Percentiles rank a stretch among this genome's conserved stretches.
These are phyloP conservation scores for Ramaria sp. DNA, from an alignment of 768 basidiomycete genomes.

Conservation along the genomic window DNA sequence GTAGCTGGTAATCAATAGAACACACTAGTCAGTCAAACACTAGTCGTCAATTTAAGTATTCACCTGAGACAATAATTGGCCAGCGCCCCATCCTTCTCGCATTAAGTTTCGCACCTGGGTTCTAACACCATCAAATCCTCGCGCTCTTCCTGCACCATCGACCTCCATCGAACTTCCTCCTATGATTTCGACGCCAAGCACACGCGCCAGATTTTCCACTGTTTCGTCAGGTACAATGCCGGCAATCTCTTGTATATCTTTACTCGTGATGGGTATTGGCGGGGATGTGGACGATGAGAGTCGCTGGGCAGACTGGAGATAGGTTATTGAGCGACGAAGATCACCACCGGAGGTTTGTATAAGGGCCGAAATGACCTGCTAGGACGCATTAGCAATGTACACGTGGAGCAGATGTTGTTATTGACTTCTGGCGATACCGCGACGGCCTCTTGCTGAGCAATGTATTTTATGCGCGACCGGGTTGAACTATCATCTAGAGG, in stretches of 20 bases:
- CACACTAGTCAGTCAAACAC: conserved; percentile 6
- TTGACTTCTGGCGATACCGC: conserved; percentile 29
- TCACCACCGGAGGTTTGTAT: conserved; percentile 83
- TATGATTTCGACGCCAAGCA: conserved; percentile 59
- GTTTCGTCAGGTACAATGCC: conserved; percentile 80
- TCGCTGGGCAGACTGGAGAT: conserved; percentile 90
- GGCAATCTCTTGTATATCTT: conserved; percentile 91
- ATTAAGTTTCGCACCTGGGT: conserved; percentile 65
- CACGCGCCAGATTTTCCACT: conserved; percentile 55
- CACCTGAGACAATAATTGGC: conserved; percentile 84
- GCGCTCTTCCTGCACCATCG: conserved; percentile 23
- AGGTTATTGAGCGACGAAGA: conserved; percentile 93
- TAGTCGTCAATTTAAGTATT: conserved; percentile 18
- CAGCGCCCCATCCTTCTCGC: conserved; percentile 86
- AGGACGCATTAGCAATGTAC: background rate
- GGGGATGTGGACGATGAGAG: conserved; percentile 66
- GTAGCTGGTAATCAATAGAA: conserved; percentile 44
- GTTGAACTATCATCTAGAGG: conserved; percentile 78
- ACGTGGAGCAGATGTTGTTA: background rate
- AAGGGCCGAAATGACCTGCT: conserved; percentile 53
- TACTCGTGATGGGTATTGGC: conserved; percentile 61
- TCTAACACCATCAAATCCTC: conserved; percentile 51
- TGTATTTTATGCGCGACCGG: conserved; percentile 61
- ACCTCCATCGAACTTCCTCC: conserved; percentile 42
- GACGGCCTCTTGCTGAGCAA: conserved; percentile 69